Evolutionary conservation across 352 stramenopile species (phyloP).

Genomic region (Globisporangium paroecandrum): DNA sequence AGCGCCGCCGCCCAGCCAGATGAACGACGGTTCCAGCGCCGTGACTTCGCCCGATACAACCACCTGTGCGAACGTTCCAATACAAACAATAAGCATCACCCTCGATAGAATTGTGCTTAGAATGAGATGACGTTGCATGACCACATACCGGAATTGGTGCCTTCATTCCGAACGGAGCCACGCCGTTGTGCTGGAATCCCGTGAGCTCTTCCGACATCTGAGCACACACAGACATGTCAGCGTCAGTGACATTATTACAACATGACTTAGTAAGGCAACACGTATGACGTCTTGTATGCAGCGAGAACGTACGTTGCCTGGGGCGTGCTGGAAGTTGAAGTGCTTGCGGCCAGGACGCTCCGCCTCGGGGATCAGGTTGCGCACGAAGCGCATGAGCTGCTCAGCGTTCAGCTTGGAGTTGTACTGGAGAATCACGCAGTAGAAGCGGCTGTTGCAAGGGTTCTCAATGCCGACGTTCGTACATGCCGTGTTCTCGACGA

Average conservation of each 20-base stretch:
- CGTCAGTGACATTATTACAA: not conserved
- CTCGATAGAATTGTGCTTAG: not conserved
- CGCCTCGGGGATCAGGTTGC: conserved; percentile 47
- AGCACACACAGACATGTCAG: not conserved
- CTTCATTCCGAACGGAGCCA: conserved; percentile 82
- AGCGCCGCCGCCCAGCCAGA: conserved; percentile 80
- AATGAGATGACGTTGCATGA: not conserved
- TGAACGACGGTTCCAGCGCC: conserved; percentile 47
- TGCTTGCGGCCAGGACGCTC: conserved; percentile 66
- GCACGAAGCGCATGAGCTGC: conserved; percentile 80
- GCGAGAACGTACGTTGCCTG: conserved; percentile 34
- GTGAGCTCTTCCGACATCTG: conserved; percentile 68
- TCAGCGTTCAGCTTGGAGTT: conserved; percentile 79
- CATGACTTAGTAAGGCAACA: not conserved
- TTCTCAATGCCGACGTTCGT: conserved; percentile 51
- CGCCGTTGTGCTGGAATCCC: conserved; percentile 83
- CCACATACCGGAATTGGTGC: conserved; percentile 46
- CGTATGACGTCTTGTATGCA: not conserved
- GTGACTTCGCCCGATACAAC: conserved; percentile 61
- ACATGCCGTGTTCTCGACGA: conserved; percentile 85
- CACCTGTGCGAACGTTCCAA: conserved; percentile 32
- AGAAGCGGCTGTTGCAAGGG: conserved; percentile 71
- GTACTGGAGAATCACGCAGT: conserved; percentile 87
- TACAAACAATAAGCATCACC: not conserved
- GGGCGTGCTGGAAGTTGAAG: conserved; percentile 87